phyloP scores from a whole-genome alignment of 2,329 filamentous ascomycete species.

The Cladosporium sp. region DNA sequence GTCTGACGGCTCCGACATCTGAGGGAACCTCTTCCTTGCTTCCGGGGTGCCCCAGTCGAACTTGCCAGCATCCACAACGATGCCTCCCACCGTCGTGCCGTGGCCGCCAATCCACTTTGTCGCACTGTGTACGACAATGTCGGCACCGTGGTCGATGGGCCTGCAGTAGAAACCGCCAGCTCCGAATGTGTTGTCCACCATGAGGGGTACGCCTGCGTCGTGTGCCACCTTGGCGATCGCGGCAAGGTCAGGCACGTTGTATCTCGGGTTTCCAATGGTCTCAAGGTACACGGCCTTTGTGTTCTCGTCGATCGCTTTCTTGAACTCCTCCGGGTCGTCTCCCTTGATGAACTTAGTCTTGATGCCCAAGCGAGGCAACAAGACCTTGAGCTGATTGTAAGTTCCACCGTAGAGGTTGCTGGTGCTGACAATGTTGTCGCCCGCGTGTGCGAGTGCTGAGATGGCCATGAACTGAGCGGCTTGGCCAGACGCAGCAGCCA shows the following conservation, averaged over 20 bases:
- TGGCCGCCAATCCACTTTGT: conserved; percentile 98
- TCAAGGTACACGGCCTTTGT: conserved; percentile 92
- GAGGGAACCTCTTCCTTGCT: conserved; percentile 67
- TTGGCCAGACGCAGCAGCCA: conserved; percentile 82
- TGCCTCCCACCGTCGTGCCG: conserved; percentile 79
- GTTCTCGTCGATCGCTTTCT: conserved; percentile 79
- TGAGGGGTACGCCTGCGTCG: conserved; percentile 55
- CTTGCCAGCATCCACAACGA: conserved; percentile 82
- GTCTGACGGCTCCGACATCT: conserved; percentile 82
- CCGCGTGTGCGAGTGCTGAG: conserved; percentile 74
- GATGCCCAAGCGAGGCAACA: conserved; percentile 82
- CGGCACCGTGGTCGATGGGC: conserved; percentile 84
- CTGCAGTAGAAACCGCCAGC: conserved; percentile 84
- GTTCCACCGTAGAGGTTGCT: conserved; percentile 91
- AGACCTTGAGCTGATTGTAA: conserved; percentile 95
- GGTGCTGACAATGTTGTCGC: conserved; percentile 91
- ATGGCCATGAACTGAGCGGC: conserved; percentile 90
- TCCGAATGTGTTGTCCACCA: conserved; percentile 92
- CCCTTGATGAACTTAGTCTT: conserved; percentile 81
- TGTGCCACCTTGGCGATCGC: conserved; percentile 78
- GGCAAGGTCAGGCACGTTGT: conserved; percentile 89
- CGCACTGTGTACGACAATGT: conserved; percentile 90
- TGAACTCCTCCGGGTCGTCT: conserved; percentile 75
- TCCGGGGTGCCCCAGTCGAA: conserved; percentile 88
- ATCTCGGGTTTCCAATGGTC: conserved; percentile 88